Evolutionary conservation across 1,284 basidiomycete species (phyloP).

Genomic region (Cutaneotrichosporon sp.): DNA sequence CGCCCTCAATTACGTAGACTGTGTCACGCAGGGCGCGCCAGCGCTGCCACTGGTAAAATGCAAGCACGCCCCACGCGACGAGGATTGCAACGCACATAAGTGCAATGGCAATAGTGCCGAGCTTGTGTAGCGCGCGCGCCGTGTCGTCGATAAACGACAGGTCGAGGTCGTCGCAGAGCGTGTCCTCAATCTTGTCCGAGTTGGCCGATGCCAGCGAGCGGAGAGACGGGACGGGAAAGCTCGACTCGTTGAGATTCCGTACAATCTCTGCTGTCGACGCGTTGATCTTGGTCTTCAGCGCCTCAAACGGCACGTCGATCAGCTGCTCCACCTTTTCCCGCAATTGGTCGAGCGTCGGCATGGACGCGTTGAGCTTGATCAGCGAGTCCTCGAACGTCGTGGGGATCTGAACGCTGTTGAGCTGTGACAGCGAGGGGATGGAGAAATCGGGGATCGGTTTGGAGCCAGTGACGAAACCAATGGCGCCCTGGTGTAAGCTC

Average conservation of each 20-base stretch:
- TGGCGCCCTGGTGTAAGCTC: conserved; percentile 51
- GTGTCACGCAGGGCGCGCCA: conserved; percentile 37
- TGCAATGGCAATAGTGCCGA: conserved; percentile 68
- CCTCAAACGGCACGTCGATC: conserved; percentile 77
- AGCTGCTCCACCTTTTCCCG: conserved; percentile 65
- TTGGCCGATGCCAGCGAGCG: conserved; percentile 23
- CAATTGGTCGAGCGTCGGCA: conserved; percentile 74
- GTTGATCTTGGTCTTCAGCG: conserved; percentile 79
- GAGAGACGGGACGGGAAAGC: conserved; percentile 62
- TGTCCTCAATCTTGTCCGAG: conserved; percentile 21
- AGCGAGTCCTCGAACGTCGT: conserved; percentile 70
- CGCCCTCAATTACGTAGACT: conserved; percentile 34
- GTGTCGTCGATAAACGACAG: conserved; percentile 77
- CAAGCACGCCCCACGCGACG: conserved; percentile 38
- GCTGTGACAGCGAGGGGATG: conserved; percentile 63
- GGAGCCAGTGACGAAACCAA: conserved; percentile 57
- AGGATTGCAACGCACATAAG: conserved; percentile 54
- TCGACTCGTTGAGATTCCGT: conserved; percentile 61
- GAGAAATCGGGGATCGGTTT: conserved; percentile 64
- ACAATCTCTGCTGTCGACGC: conserved; percentile 62
- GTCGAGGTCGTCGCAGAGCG: conserved; percentile 67
- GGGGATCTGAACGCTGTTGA: conserved; percentile 77
- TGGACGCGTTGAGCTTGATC: conserved; percentile 65
- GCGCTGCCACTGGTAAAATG: conserved; percentile 45
- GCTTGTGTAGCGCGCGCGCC: conserved; percentile 65